These are phyloP conservation scores for Russula foetens DNA, from an alignment of 768 basidiomycete species.

Conservation along the genomic window DNA sequence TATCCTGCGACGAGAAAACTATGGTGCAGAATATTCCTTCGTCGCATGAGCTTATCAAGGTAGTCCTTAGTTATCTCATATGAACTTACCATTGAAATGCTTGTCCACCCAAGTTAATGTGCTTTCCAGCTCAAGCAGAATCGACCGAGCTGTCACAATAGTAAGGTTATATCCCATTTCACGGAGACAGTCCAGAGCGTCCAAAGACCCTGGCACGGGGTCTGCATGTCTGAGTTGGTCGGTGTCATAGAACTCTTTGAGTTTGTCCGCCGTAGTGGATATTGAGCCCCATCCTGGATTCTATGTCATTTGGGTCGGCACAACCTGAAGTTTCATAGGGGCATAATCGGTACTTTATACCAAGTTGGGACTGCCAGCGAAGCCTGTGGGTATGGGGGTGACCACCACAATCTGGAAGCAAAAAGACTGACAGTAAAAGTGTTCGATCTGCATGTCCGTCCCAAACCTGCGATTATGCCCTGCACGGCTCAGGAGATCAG, in stretches of 20 bases:
- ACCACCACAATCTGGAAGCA: neutral
- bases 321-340: neutral
- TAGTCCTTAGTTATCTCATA: neutral
- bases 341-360: slow-evolving; percentile 8
- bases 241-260: slow-evolving; percentile 14
- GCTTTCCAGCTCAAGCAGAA: slow-evolving; percentile 9
- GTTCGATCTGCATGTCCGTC: slow-evolving; percentile 13
- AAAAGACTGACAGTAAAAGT: slow-evolving; percentile 15
- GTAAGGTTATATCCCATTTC: slow-evolving; percentile 2
- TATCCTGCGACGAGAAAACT: slow-evolving; percentile 10
- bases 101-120: slow-evolving; percentile 12
- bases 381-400: neutral
- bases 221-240: slow-evolving; percentile 12
- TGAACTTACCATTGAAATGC: slow-evolving; percentile 10
- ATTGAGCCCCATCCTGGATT: slow-evolving; percentile 19
- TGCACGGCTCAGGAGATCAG: neutral
- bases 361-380: slow-evolving; percentile 11
- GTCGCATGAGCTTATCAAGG: neutral
- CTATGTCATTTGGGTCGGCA: neutral
- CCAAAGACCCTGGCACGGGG: slow-evolving; percentile 8
- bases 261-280: slow-evolving; percentile 8
- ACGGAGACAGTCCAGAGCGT: slow-evolving; percentile 5
- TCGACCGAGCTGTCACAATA: slow-evolving; percentile 12
- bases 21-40: slow-evolving; percentile 7
- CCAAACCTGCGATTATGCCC: slow-evolving; percentile 17